Conservation (phyloP, 371 early-diverging fungal genomes). For the Lichtheimia ornata region DNA sequence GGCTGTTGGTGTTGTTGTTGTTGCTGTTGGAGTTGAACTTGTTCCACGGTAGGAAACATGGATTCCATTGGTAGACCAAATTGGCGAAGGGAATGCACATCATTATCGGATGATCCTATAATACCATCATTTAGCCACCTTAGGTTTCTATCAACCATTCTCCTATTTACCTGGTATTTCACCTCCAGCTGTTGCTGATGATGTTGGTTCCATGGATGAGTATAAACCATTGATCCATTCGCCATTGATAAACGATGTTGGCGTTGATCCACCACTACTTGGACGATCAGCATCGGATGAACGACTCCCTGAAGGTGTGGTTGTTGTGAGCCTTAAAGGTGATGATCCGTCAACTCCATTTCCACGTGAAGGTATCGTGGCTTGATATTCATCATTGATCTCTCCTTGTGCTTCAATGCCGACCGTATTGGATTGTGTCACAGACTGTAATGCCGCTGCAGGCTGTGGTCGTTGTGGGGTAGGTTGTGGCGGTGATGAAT, state of each 20-base stretch:
- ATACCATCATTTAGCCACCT: too few species aligned
- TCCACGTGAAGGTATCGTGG: constrained; percentile 12
- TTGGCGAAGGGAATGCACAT: constrained; percentile 35
- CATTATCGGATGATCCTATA: constrained; percentile 11
- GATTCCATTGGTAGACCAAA: constrained; percentile 33
- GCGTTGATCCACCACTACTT: constrained; percentile 26
- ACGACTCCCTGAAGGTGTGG: constrained; percentile 6
- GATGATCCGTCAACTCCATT: background rate
- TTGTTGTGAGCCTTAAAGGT: background rate
- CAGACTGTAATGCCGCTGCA: constrained; percentile 6
- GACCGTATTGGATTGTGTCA: background rate
- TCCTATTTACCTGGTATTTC: background rate
- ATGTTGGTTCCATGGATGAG: constrained; percentile 20
- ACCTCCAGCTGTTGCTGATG: background rate
- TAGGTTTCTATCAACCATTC: background rate
- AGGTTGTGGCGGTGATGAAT: constrained; percentile 1
- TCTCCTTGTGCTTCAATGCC: constrained; percentile 1
- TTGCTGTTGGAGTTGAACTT: constrained; percentile 12
- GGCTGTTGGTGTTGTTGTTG: constrained; percentile 11
- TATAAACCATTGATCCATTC: constrained; percentile 49
- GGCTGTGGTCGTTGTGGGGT: constrained; percentile 2
- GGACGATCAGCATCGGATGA: constrained; percentile 18
- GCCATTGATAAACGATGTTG: constrained; percentile 26
- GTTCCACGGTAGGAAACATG: constrained; percentile 21
- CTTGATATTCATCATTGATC: constrained; percentile 6